Conservation (phyloP, 2,329 filamentous ascomycete genomes). For the Aspergillus uvarum region DNA sequence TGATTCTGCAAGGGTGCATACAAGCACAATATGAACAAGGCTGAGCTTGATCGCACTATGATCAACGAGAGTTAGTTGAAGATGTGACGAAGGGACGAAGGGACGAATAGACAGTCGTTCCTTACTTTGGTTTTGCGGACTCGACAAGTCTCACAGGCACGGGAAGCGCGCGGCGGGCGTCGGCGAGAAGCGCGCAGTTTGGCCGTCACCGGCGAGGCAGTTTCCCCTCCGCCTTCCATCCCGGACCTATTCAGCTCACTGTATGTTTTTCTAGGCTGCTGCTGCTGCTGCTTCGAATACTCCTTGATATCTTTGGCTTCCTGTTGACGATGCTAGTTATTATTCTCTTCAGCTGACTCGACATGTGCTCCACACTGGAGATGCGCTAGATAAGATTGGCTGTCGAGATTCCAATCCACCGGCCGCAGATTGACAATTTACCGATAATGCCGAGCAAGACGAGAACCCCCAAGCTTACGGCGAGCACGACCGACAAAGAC, state of each 20-base stretch:
- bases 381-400: conserved; percentile 4
- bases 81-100: neutral
- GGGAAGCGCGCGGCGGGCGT: conserved; percentile 20
- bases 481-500: neutral
- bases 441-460: neutral
- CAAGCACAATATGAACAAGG: conserved; percentile 24
- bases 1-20: conserved; percentile 5
- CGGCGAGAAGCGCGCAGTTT: conserved; percentile 15
- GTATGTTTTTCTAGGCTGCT: neutral
- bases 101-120: neutral
- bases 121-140: conserved; percentile 25
- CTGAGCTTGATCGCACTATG: conserved; percentile 22
- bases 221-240: conserved; percentile 1
- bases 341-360: neutral
- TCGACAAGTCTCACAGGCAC: conserved; percentile 26
- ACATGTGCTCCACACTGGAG: conserved; percentile 1
- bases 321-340: neutral
- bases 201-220: conserved; percentile 9
- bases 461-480: neutral
- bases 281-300: neutral
- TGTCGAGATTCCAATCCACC: neutral
- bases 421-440: neutral
- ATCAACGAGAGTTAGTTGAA: neutral
- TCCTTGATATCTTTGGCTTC: no score
- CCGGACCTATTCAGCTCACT: neutral